Conservation (phyloP, 1,284 basidiomycete species). For the Sporisorium reilianum region DNA sequence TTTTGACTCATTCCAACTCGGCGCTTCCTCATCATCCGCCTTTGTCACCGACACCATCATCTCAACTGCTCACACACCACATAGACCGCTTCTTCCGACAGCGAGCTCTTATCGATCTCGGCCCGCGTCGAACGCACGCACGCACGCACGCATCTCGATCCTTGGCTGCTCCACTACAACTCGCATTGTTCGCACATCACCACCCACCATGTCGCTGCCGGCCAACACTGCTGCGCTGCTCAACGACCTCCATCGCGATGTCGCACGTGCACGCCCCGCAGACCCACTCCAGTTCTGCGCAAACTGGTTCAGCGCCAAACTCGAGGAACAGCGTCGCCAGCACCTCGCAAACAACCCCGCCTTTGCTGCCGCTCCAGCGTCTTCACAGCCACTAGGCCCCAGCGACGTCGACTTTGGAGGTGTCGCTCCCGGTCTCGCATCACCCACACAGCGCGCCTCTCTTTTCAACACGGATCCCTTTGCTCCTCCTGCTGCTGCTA, state of each 20-base stretch:
- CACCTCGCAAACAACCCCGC: constrained; percentile 70
- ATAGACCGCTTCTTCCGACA: background rate
- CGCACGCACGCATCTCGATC: background rate
- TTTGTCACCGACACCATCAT: background rate
- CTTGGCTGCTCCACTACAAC: background rate
- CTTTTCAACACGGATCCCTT: constrained; percentile 44
- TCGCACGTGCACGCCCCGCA: constrained; percentile 83
- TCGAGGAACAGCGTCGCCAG: constrained; percentile 84
- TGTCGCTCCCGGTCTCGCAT: constrained; percentile 36
- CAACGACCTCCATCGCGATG: constrained; percentile 87
- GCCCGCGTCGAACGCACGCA: background rate
- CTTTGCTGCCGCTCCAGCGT: constrained; percentile 13
- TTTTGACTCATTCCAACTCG: background rate
- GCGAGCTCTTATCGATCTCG: background rate
- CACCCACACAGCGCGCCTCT: constrained; percentile 45
- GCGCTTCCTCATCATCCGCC: background rate
- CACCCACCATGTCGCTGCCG: constrained; percentile 29
- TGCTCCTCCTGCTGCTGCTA: constrained; percentile 4
- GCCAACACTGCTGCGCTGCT: constrained; percentile 73
- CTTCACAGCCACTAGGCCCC: constrained; percentile 56
- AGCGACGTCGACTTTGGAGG: constrained; percentile 26
- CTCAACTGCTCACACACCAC: background rate
- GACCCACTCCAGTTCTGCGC: constrained; percentile 94
- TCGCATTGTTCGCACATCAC: background rate
- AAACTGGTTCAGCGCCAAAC: constrained; percentile 90